Base-by-base conservation (phyloP, 495 filamentous ascomycete genomes). In the Podospora appendiculata region DNA sequence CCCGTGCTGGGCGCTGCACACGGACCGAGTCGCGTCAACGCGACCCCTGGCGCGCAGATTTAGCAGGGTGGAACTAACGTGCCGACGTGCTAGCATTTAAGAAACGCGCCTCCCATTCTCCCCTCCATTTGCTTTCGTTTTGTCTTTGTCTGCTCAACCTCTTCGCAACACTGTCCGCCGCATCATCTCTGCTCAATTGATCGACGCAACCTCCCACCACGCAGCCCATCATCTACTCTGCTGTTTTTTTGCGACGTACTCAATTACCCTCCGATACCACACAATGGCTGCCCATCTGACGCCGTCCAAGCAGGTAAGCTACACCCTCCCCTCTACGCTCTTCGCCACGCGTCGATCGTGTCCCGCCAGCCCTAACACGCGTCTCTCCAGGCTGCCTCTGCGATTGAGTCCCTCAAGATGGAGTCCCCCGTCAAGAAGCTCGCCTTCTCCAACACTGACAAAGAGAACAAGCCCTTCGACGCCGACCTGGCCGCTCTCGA, bases 401-500 rank as follows among this genome's bases (percentile, higher is more conserved):
- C 83, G 55, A 82, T 96, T 61, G 83, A 92, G 72, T 84, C 81
- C 58, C 75, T 97, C 60, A 94, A 91, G 73, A 94, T 98, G 87
- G 88, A 95, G 57, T 93, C 89, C 0, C 90, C 90, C 34, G 75
- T 82, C 48, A 95, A 95, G 87, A 94, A 93, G 82, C 79, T 91
- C 59, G 75, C 83, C 72, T 90, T 95, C 68, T 68, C 75, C 32
- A 64, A 77, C 25, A 70, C 67, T 40, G 79, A 83, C 77, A 97
- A 96, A 76, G 90, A 95, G 76, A 96, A 95, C 73, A 70, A 81
- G 47, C 76, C 83, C 53, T 68, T 80, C 55, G 77, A 84, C 47
- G 62, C 76, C 57, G 75, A 79, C 54, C 69, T 77, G 51, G 74
- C 73, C 60, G 71, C 75, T 56, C 73, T 86, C 58, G 72, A 75